Evolutionary conservation across 257 asterid species (phyloP).

Genomic region (Hygrophila difformis): DNA sequence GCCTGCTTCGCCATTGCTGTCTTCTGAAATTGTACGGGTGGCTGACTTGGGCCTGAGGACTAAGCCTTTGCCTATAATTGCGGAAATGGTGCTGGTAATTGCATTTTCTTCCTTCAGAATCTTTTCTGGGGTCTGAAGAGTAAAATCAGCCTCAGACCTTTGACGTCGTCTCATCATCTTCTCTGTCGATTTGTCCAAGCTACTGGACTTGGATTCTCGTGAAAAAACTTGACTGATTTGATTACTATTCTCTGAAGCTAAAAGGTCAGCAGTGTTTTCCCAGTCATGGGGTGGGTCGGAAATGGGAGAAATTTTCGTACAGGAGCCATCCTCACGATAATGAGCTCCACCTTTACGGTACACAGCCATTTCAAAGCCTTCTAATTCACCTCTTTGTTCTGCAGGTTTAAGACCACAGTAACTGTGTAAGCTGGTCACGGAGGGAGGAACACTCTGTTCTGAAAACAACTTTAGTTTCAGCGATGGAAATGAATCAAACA

Average conservation of each 20-base stretch:
- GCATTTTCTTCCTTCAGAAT: constrained; percentile 54
- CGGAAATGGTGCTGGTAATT: constrained; percentile 34
- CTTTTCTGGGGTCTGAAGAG: constrained; percentile 27
- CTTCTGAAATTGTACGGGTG: constrained; percentile 30
- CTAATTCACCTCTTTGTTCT: constrained; percentile 29
- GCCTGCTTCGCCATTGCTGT: constrained; percentile 43
- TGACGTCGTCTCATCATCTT: constrained; percentile 44
- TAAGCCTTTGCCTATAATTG: constrained; percentile 50
- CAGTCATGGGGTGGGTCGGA: constrained; percentile 43
- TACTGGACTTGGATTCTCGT: too few species aligned
- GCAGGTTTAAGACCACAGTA: constrained; percentile 41
- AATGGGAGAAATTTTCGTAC: constrained; percentile 18
- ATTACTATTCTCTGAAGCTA: constrained; percentile 31
- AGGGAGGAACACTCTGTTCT: constrained; percentile 44
- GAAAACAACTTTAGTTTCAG: constrained; percentile 51
- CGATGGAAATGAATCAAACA: constrained; percentile 70
- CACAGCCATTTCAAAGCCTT: constrained; percentile 59
- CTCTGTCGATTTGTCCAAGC: constrained; percentile 33
- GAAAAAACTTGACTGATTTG: constrained; percentile 19
- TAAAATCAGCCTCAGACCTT: constrained; percentile 51
- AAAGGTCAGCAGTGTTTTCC: constrained; percentile 44
- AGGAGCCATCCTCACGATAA: constrained; percentile 42
- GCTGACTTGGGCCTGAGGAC: constrained; percentile 72
- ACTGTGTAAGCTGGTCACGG: constrained; percentile 55
- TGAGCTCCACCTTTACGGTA: constrained; percentile 40